phyloP scores from a whole-genome alignment of 2,329 filamentous ascomycete species.

The Fusarium newnesense region DNA sequence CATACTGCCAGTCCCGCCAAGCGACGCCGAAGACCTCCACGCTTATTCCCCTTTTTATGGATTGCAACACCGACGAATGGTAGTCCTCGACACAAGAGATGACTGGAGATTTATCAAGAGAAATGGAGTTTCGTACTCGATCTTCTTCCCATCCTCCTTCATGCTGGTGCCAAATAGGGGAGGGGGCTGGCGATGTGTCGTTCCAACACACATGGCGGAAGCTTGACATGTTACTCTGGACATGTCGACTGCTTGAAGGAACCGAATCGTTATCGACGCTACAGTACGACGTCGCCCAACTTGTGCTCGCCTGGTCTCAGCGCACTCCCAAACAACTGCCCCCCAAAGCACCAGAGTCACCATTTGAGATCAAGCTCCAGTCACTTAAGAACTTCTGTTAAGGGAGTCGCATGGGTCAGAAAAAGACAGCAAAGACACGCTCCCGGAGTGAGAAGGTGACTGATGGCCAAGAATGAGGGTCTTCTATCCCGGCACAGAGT shows the following conservation, averaged over 20 bases:
- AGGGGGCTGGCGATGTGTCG: fast-evolving
- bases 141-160: fast-evolving
- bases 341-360: fast-evolving
- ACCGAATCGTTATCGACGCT: fast-evolving
- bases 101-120: fast-evolving
- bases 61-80: fast-evolving
- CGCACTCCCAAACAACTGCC: fast-evolving
- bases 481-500: fast-evolving
- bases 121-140: neutral
- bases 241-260: fast-evolving
- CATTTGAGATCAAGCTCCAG: fast-evolving
- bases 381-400: too few relatives aligned
- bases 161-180: neutral
- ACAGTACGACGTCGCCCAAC: neutral
- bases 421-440: too few relatives aligned
- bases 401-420: too few relatives aligned
- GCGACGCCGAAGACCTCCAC: too few relatives aligned
- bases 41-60: fast-evolving
- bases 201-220: fast-evolving
- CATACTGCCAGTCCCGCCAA: too few relatives aligned
- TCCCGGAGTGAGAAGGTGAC: too few relatives aligned
- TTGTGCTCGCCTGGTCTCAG: too few relatives aligned
- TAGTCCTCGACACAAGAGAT: fast-evolving
- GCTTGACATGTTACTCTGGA: fast-evolving
- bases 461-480: neutral